These are phyloP conservation scores for Oryza meridionalis DNA, from an alignment of 176 grass and related monocot species.

Conservation along the genomic window DNA sequence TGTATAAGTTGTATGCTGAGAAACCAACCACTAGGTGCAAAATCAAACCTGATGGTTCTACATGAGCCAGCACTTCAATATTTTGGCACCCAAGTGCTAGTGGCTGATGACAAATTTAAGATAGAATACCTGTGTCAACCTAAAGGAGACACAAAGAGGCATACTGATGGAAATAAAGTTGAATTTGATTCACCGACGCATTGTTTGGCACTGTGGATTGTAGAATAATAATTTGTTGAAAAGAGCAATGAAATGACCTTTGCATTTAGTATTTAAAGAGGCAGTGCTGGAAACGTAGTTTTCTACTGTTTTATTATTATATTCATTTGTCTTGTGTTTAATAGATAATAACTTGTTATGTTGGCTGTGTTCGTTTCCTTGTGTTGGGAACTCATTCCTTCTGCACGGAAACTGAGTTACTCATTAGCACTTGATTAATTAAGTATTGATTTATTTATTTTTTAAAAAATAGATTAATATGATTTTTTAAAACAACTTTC, in stretches of 20 bases:
- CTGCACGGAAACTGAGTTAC: no score
- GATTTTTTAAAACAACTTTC: no score
- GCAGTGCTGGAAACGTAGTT: slow-evolving; percentile 5
- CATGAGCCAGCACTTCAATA: slow-evolving; percentile 2
- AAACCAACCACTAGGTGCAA: slow-evolving; percentile 30
- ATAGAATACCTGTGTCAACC: slow-evolving; percentile 31
- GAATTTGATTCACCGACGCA: slow-evolving; percentile 15
- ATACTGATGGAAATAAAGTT: slow-evolving; percentile 30
- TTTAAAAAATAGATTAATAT: no score
- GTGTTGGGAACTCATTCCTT: no score
- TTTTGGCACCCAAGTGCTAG: slow-evolving; percentile 20
- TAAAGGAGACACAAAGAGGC: slow-evolving; percentile 8
- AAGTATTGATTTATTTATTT: no score
- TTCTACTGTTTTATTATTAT: slow-evolving; percentile 9
- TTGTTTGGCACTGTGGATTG: slow-evolving; percentile 4
- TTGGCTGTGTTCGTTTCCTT: no score
- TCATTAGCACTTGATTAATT: no score
- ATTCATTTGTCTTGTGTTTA: slow-evolving; percentile 8
- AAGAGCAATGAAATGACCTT: slow-evolving; percentile 19
- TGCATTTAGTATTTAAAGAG: background rate
- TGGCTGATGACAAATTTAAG: slow-evolving; percentile 14
- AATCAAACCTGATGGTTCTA: background rate
- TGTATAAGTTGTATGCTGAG: slow-evolving; percentile 30
- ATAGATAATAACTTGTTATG: background rate
- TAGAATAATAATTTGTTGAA: slow-evolving; percentile 26